These are phyloP conservation scores for Colletotrichum agaves DNA, from an alignment of 2,329 filamentous ascomycete species.

Conservation along the genomic window DNA sequence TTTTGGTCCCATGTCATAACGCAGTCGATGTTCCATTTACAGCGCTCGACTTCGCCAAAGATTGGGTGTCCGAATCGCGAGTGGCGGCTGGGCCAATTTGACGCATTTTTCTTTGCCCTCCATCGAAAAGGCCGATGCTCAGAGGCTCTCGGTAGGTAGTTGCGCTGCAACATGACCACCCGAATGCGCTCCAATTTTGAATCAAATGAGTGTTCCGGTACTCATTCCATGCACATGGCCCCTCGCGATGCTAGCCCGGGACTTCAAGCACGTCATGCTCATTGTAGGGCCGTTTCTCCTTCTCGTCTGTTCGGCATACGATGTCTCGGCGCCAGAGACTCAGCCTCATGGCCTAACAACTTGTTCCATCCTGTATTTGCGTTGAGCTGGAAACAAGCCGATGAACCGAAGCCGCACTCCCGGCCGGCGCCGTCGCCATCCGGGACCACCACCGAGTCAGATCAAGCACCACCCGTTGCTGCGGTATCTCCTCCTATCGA, in stretches of 20 bases:
- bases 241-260: conserved; percentile 46
- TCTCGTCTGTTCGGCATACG: conserved; percentile 44
- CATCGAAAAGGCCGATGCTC: background rate
- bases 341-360: background rate
- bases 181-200: background rate
- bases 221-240: background rate
- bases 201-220: background rate
- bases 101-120: conserved; percentile 60
- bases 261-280: conserved; percentile 47
- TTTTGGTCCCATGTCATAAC: conserved; percentile 74
- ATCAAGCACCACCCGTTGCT: conserved; percentile 43
- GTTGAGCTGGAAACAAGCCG: conserved; percentile 25
- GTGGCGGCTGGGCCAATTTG: conserved; percentile 75
- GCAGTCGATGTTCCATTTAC: conserved; percentile 75
- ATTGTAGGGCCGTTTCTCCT: conserved; percentile 44
- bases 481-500: background rate
- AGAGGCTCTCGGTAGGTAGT: background rate
- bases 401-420: conserved; percentile 27
- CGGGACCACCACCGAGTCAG: conserved; percentile 45
- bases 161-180: background rate
- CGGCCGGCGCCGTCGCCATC: conserved; percentile 49
- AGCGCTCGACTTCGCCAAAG: conserved; percentile 76
- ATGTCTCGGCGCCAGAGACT: conserved; percentile 7
- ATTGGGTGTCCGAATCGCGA: conserved; percentile 74
- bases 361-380: conserved; percentile 31